A percentile compares a stretch with the other conserved stretches of the same genome.
Conservation (phyloP, 2,329 filamentous ascomycete species). For the Monilinia polystroma region DNA sequence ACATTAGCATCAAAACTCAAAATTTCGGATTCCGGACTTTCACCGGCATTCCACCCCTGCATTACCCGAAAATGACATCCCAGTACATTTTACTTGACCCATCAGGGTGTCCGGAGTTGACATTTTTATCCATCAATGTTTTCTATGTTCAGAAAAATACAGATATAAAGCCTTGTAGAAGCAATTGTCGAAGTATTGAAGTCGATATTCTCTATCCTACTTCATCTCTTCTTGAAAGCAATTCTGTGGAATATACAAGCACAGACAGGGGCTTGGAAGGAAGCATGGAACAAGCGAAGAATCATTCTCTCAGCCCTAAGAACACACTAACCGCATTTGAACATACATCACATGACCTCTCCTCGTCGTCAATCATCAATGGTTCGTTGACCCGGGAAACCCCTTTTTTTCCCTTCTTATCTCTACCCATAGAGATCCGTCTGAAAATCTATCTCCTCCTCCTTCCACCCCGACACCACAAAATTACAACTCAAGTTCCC, state of each 20-base stretch:
- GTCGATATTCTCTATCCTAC: slow-evolving; percentile 27
- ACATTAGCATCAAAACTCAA: not conserved
- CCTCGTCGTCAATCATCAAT: not conserved
- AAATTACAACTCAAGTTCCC: slow-evolving; percentile 35
- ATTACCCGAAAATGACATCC: slow-evolving; percentile 18
- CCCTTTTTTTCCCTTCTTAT: slow-evolving; percentile 32
- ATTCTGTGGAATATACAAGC: slow-evolving; percentile 5
- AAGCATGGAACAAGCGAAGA: slow-evolving; percentile 16
- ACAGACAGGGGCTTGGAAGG: not conserved
- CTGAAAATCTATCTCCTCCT: slow-evolving; percentile 36
- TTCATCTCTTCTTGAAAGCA: slow-evolving; percentile 7
- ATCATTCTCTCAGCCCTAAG: slow-evolving; percentile 6
- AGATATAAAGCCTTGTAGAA: slow-evolving; percentile 26
- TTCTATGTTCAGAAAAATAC: slow-evolving; percentile 23
- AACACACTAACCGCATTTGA: not conserved
- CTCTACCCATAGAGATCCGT: slow-evolving; percentile 36
- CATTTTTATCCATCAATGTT: slow-evolving; percentile 27
- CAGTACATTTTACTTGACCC: not conserved
- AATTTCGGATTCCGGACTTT: not conserved
- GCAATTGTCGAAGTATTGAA: slow-evolving; percentile 34
- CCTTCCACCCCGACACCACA: slow-evolving; percentile 35
- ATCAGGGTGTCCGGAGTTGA: slow-evolving; percentile 15
- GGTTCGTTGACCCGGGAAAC: too few species aligned
- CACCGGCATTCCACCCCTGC: slow-evolving; percentile 15
- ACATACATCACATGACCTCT: slow-evolving; percentile 8